phyloP scores from a whole-genome alignment of 2,329 filamentous ascomycete genomes.

The Colletotrichum coccodes region DNA sequence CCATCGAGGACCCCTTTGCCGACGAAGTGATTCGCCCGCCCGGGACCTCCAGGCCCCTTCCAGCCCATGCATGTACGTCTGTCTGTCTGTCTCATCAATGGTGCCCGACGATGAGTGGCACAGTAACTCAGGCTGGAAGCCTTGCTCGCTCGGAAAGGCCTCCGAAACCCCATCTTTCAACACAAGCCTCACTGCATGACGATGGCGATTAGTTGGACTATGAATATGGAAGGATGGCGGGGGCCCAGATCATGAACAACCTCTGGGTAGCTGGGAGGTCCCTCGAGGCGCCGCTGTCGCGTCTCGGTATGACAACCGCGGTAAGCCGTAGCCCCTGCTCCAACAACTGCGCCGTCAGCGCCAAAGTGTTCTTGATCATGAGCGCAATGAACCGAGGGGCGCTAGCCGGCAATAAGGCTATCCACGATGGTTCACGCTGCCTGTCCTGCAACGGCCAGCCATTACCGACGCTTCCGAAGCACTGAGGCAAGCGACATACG shows the following conservation, averaged over 20 bases:
- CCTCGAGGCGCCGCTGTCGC: neutral
- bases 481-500: neutral
- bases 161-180: conserved; percentile 5
- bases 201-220: neutral
- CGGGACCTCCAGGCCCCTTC: neutral
- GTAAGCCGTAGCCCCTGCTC: conserved; percentile 1
- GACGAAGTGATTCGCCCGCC: neutral
- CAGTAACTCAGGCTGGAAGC: neutral
- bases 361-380: neutral
- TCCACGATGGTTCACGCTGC: conserved; percentile 1
- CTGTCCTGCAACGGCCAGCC: neutral
- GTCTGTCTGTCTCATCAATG: conserved; percentile 22
- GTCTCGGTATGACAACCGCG: conserved; percentile 1
- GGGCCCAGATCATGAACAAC: neutral
- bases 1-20: neutral
- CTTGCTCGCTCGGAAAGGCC: conserved; percentile 5
- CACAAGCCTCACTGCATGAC: conserved; percentile 11
- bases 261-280: neutral
- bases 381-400: neutral
- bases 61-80: conserved; percentile 4
- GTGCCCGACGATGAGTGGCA: conserved; percentile 3
- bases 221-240: neutral
- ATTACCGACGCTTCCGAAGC: conserved; percentile 28
- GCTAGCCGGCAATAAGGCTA: conserved; percentile 4
- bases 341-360: conserved; percentile 1